Evolutionary conservation across 108 stramenopile species (phyloP).

Genomic region (Fragilaria radians): DNA sequence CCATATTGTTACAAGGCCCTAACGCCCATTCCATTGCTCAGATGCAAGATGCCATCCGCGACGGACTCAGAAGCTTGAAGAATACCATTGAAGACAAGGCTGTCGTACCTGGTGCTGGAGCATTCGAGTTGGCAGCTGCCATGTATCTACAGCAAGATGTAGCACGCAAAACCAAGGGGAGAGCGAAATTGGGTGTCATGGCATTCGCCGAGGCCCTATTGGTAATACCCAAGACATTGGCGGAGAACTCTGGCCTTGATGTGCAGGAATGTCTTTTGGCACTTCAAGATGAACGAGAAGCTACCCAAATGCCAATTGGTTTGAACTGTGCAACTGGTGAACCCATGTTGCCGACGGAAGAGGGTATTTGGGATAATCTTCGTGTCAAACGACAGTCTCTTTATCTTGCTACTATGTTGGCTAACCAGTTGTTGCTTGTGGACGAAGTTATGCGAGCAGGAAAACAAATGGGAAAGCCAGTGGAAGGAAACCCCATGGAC

Average conservation of each 20-base stretch:
- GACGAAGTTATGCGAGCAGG: slow-evolving; percentile 99
- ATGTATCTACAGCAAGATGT: slow-evolving; percentile 56
- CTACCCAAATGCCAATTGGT: slow-evolving; percentile 76
- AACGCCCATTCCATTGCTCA: slow-evolving; percentile 97
- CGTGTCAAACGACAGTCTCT: slow-evolving; percentile 95
- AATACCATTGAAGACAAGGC: slow-evolving; percentile 93
- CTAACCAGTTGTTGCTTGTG: slow-evolving; percentile 96
- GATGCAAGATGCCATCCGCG: slow-evolving; percentile 97
- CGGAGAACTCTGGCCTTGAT: slow-evolving; percentile 97
- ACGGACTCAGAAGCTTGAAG: slow-evolving; percentile 96
- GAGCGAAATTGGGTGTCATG: slow-evolving; percentile 92
- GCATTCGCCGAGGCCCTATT: slow-evolving; percentile 96
- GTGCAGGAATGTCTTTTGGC: slow-evolving; percentile 90
- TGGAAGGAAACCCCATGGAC: no score
- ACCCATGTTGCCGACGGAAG: slow-evolving; percentile 87
- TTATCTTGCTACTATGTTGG: slow-evolving; percentile 91
- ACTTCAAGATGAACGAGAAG: slow-evolving; percentile 81
- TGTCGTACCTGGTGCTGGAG: slow-evolving; percentile 95
- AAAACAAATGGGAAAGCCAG: slow-evolving; percentile 88
- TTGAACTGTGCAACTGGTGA: slow-evolving; percentile 91
- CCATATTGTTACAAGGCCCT: slow-evolving; percentile 94
- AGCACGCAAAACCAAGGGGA: slow-evolving; percentile 71
- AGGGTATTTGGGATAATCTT: slow-evolving; percentile 97
- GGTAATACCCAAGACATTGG: slow-evolving; percentile 95
- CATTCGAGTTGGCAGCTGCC: slow-evolving; percentile 92